Evolutionary conservation across 345 rosid species (phyloP).

Genomic region (Mallotus nudiflorus): DNA sequence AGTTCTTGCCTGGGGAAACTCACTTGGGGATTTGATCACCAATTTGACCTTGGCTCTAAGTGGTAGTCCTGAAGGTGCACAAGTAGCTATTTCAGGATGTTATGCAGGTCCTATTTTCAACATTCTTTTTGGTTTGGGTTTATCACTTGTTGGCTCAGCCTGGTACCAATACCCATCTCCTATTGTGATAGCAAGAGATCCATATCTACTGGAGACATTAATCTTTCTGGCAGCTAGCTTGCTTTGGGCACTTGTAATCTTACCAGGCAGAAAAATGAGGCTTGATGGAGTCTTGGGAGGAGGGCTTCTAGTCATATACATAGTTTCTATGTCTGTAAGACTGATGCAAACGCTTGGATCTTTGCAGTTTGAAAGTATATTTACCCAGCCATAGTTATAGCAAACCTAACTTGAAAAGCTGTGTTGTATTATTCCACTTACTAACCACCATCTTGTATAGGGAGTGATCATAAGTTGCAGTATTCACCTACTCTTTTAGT

Average conservation of each 20-base stretch:
- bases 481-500: not conserved
- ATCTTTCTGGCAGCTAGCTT: slow-evolving; percentile 63
- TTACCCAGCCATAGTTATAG: not conserved
- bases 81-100: slow-evolving; percentile 77
- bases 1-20: slow-evolving; percentile 93
- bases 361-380: slow-evolving; percentile 11
- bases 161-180: slow-evolving; percentile 58
- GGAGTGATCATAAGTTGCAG: not conserved
- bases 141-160: slow-evolving; percentile 60
- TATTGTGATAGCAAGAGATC: slow-evolving; percentile 47
- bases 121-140: slow-evolving; percentile 68
- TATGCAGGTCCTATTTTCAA: slow-evolving; percentile 92
- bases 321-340: slow-evolving; percentile 55
- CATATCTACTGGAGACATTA: slow-evolving; percentile 64
- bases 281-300: slow-evolving; percentile 65
- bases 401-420: not conserved
- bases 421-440: no score
- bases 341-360: slow-evolving; percentile 42
- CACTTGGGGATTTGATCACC: slow-evolving; percentile 77
- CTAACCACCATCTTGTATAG: slow-evolving; percentile 5
- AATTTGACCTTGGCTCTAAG: slow-evolving; percentile 65
- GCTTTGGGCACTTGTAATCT: slow-evolving; percentile 76
- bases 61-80: slow-evolving; percentile 70
- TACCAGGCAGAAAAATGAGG: slow-evolving; percentile 69
- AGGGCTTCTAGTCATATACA: slow-evolving; percentile 65